phyloP scores from a whole-genome alignment of 495 filamentous ascomycete genomes.

The Viridothelium virens region DNA sequence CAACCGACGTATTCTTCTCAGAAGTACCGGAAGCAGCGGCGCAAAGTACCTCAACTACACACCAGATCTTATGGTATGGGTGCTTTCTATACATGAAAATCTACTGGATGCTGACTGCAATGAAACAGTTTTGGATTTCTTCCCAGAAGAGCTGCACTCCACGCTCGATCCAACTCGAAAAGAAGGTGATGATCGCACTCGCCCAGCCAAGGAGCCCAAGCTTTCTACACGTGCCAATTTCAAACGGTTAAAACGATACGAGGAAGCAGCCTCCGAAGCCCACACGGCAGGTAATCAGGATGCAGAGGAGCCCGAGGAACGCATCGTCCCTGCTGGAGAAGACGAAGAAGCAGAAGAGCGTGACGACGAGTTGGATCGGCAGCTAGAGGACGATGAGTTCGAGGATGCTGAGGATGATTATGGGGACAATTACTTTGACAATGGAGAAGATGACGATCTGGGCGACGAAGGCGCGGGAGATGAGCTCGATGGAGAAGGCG shows the following conservation, averaged over 20 bases:
- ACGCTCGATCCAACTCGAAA: constrained; percentile 39
- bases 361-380: constrained; percentile 35
- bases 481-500: constrained; percentile 24
- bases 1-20: constrained; percentile 52
- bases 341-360: constrained; percentile 24
- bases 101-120: neutral
- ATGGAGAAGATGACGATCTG: constrained; percentile 49
- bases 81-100: too few relatives aligned
- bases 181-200: constrained; percentile 32
- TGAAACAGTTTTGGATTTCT: constrained; percentile 46
- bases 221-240: constrained; percentile 16
- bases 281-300: constrained; percentile 30
- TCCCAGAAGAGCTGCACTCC: constrained; percentile 49
- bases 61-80: constrained; percentile 43
- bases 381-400: constrained; percentile 38
- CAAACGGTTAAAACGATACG: constrained; percentile 39
- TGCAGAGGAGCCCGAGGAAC: constrained; percentile 32
- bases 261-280: constrained; percentile 36
- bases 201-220: constrained; percentile 27
- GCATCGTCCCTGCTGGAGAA: constrained; percentile 18
- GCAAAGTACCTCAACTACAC: constrained; percentile 44
- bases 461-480: constrained; percentile 42
- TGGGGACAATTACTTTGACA: constrained; percentile 58
- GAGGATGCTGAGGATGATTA: constrained; percentile 48
- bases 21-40: constrained; percentile 48